phyloP scores from a whole-genome alignment of 1,139 yeast species.

The Petasospora rhodanensis region DNA sequence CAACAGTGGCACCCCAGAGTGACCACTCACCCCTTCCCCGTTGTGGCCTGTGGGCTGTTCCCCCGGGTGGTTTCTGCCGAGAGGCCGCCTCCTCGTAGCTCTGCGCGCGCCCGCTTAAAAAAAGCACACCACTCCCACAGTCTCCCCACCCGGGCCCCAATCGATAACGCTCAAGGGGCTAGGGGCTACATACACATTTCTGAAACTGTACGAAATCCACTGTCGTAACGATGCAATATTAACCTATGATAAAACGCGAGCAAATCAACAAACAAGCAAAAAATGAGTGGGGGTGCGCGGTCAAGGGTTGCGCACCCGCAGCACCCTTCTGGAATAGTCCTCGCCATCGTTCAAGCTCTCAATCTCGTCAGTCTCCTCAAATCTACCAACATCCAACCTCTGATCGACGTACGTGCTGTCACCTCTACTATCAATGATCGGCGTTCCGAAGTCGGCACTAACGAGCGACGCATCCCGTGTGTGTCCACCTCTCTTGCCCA shows the following conservation, averaged over 20 bases:
- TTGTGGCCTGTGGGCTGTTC: too few relatives aligned
- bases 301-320: conserved; percentile 55
- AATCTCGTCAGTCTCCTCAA: conserved; percentile 36
- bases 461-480: conserved; percentile 6
- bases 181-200: background rate
- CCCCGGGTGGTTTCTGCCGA: too few relatives aligned
- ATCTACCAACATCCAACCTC: conserved; percentile 53
- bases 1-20: too few relatives aligned
- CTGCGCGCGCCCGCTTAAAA: background rate
- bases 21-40: too few relatives aligned
- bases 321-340: conserved; percentile 59
- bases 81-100: too few relatives aligned
- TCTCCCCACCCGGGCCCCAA: too few relatives aligned
- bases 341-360: conserved; percentile 53
- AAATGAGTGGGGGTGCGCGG: background rate
- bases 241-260: too few relatives aligned
- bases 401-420: conserved; percentile 51
- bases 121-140: conserved; percentile 2
- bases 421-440: conserved; percentile 31
- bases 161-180: too few relatives aligned
- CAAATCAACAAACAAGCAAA: background rate
- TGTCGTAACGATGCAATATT: too few relatives aligned
- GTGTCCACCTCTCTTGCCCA: conserved; percentile 1
- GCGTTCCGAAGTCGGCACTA: conserved; percentile 18
- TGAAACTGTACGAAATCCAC: too few relatives aligned